Percentiles rank a stretch among this genome's conserved stretches.
These are phyloP conservation scores for Pythium phragmiticola DNA, from an alignment of 352 stramenopile species.

Conservation along the genomic window DNA sequence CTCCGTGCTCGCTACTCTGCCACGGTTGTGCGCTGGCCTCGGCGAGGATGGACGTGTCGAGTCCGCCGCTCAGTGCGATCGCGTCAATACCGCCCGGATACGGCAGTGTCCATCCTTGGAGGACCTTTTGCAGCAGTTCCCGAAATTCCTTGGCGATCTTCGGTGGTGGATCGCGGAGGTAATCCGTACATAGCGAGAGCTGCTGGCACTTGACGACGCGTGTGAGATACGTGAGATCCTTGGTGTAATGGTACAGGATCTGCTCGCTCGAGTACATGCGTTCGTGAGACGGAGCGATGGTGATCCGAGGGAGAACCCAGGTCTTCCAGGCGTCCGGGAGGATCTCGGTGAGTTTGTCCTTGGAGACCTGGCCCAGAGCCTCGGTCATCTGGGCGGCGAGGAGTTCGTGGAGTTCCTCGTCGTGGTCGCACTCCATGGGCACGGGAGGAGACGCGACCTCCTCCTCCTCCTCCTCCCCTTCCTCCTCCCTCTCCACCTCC, in stretches of 20 bases:
- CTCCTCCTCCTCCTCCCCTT: constrained; percentile 5
- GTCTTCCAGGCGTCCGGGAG: constrained; percentile 47
- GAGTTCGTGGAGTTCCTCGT: constrained; percentile 36
- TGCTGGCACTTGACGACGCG: constrained; percentile 35
- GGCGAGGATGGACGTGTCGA: constrained; percentile 72
- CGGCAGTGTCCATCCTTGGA: constrained; percentile 37
- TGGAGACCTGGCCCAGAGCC: constrained; percentile 43
- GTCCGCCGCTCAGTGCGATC: constrained; percentile 63
- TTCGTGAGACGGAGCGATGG: constrained; percentile 51
- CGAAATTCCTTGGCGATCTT: constrained; percentile 42
- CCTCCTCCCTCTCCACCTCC: neutral
- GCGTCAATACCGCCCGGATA: constrained; percentile 38
- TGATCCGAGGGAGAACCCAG: constrained; percentile 59
- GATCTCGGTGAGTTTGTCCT: constrained; percentile 33
- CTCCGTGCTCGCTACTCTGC: constrained; percentile 16
- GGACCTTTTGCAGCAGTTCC: constrained; percentile 49
- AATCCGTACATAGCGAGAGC: constrained; percentile 41
- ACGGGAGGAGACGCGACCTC: constrained; percentile 1
- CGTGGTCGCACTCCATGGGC: constrained; percentile 39
- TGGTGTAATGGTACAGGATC: constrained; percentile 76
- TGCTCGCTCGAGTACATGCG: constrained; percentile 66
- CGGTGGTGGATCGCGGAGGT: constrained; percentile 37
- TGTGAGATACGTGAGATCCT: constrained; percentile 46
- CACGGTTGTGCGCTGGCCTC: constrained; percentile 52
- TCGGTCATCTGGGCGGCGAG: constrained; percentile 43